A percentile compares a stretch with the other conserved stretches of the same genome.
Conservation (phyloP, 345 rosid genomes). For the Draba incana region DNA sequence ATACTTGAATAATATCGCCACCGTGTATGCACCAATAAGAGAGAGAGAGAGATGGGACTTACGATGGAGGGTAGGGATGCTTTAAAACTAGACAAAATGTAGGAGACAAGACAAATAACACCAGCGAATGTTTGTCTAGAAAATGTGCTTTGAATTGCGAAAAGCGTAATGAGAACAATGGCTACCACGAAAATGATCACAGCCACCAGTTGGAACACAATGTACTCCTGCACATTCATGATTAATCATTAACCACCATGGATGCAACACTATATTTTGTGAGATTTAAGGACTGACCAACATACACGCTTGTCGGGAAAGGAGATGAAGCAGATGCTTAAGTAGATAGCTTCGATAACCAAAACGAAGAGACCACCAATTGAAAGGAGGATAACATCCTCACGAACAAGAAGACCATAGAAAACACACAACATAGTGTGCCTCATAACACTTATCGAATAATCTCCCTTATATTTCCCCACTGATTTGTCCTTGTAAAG, state of each 20-base stretch:
- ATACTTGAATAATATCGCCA: too few species aligned
- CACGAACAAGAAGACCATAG: conserved; percentile 58
- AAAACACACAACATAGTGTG: conserved; percentile 56
- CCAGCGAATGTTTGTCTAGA: conserved; percentile 51
- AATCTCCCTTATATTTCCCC: conserved; percentile 50
- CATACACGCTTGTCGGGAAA: conserved; percentile 39
- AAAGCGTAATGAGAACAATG: conserved; percentile 28
- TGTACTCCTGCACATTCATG: conserved; percentile 33
- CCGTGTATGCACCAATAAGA: too few species aligned
- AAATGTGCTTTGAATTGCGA: conserved; percentile 22
- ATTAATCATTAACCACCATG: neutral
- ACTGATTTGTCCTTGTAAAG: conserved; percentile 46
- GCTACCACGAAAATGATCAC: conserved; percentile 3
- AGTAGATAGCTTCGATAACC: conserved; percentile 37
- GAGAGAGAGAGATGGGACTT: conserved; percentile 13
- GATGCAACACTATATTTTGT: too few species aligned
- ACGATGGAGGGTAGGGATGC: conserved; percentile 55
- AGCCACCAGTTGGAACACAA: conserved; percentile 3
- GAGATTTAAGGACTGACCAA: neutral
- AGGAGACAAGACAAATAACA: conserved; percentile 50
- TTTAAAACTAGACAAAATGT: conserved; percentile 45
- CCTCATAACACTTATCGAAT: conserved; percentile 48
- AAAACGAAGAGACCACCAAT: conserved; percentile 49
- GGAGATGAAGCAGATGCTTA: conserved; percentile 35
- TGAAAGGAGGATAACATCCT: conserved; percentile 48